phyloP scores from a whole-genome alignment of 805 yeast species.

The Candida hispaniensis region DNA sequence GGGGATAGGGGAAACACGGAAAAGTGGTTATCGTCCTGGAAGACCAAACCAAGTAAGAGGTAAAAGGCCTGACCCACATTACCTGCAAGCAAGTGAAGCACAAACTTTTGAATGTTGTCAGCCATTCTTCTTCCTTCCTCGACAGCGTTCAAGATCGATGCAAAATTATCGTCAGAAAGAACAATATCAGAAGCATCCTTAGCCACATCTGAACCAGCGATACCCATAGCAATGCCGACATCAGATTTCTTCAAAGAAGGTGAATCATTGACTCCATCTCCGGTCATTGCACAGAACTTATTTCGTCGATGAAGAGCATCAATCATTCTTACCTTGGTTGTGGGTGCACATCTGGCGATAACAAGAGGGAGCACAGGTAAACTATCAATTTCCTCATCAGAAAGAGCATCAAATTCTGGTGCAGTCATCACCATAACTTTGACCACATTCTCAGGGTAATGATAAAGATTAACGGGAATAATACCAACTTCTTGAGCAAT shows the following conservation, averaged over 20 bases:
- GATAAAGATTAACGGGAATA: slow-evolving; percentile 48
- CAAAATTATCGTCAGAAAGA: slow-evolving; percentile 65
- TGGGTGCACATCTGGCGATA: slow-evolving; percentile 75
- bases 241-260: slow-evolving; percentile 68
- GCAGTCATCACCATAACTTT: slow-evolving; percentile 69
- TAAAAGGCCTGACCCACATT: slow-evolving; percentile 63
- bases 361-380: slow-evolving; percentile 63
- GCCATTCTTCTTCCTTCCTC: slow-evolving; percentile 78
- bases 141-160: slow-evolving; percentile 65
- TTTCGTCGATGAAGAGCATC: slow-evolving; percentile 59
- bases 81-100: slow-evolving; percentile 58
- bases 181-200: slow-evolving; percentile 74
- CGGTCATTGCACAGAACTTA: slow-evolving; percentile 68
- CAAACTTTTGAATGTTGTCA: slow-evolving; percentile 67
- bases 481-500: slow-evolving; percentile 77
- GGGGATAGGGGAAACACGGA: slow-evolving; percentile 80
- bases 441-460: slow-evolving; percentile 43
- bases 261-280: slow-evolving; percentile 76
- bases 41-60: slow-evolving; percentile 62
- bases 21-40: slow-evolving; percentile 47
- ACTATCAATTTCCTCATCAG: slow-evolving; percentile 49
- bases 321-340: slow-evolving; percentile 70
- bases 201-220: slow-evolving; percentile 76
- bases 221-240: slow-evolving; percentile 79
- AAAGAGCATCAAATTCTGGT: slow-evolving; percentile 50